phyloP scores from a whole-genome alignment of 495 filamentous ascomycete genomes.

The Podospora pseudopauciseta region DNA sequence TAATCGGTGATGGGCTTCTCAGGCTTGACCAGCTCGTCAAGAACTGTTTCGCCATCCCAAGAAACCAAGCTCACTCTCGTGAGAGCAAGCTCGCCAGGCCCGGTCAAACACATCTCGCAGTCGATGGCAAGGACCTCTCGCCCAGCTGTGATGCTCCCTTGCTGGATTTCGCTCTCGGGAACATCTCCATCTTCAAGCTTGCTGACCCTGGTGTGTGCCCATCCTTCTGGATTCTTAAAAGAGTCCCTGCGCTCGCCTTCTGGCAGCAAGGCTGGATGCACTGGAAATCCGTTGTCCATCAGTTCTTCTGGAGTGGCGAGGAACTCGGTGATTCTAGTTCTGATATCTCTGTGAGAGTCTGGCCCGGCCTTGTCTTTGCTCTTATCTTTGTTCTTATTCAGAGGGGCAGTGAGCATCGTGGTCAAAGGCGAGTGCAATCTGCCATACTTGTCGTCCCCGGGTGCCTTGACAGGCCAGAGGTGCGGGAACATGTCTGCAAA shows the following conservation, averaged over 20 bases:
- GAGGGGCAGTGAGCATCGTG: conserved; percentile 65
- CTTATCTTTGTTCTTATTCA: conserved; percentile 57
- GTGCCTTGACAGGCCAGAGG: conserved; percentile 82
- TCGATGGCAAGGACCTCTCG: conserved; percentile 80
- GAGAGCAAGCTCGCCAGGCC: conserved; percentile 68
- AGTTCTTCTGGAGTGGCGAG: conserved; percentile 67
- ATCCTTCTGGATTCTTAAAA: conserved; percentile 59
- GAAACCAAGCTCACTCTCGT: conserved; percentile 80
- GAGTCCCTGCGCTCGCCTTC: conserved; percentile 45
- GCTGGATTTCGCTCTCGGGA: conserved; percentile 65
- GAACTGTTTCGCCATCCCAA: conserved; percentile 78
- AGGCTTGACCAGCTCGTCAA: conserved; percentile 92
- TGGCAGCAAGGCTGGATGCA: conserved; percentile 67
- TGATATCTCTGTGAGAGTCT: conserved; percentile 61
- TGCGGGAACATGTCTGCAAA: conserved; percentile 81
- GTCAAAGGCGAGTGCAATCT: conserved; percentile 81
- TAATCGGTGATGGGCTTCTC: conserved; percentile 81
- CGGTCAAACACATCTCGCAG: conserved; percentile 94
- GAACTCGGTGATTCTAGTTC: conserved; percentile 75
- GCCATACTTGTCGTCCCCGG: conserved; percentile 75
- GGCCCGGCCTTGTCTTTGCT: conserved; percentile 52
- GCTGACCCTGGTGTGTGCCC: conserved; percentile 74
- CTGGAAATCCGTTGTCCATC: conserved; percentile 71
- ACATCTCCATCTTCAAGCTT: conserved; percentile 61
- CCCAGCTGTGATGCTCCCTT: conserved; percentile 79